Percentiles rank a stretch among this genome's conserved stretches.
These are phyloP conservation scores for Ceratocystis lukuohia DNA, from an alignment of 2,329 filamentous ascomycete genomes.

Conservation along the genomic window DNA sequence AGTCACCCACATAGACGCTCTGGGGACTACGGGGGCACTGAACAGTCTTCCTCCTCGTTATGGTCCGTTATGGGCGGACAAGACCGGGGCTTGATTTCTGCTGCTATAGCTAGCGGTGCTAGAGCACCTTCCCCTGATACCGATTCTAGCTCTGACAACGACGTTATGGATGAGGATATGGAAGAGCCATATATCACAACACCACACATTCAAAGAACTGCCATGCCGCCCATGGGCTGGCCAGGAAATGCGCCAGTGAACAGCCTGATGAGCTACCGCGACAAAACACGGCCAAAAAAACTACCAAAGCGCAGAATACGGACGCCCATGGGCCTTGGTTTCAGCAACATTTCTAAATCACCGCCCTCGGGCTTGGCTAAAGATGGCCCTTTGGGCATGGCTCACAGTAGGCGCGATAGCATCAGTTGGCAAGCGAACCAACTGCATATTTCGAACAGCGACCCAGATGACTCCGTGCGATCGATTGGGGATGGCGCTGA, in stretches of 20 bases:
- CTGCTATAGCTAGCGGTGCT: constrained; percentile 57
- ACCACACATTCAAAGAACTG: constrained; percentile 41
- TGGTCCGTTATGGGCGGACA: constrained; percentile 59
- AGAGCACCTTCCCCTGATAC: constrained; percentile 62
- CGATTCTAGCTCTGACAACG: constrained; percentile 59
- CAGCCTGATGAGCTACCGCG: constrained; percentile 70
- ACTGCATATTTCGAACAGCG: constrained; percentile 66
- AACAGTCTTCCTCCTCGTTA: constrained; percentile 56
- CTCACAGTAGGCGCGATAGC: constrained; percentile 62
- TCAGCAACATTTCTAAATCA: constrained; percentile 49
- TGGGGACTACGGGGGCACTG: constrained; percentile 36
- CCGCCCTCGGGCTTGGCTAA: constrained; percentile 44
- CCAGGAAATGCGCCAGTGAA: constrained; percentile 42
- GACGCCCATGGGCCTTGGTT: constrained; percentile 37
- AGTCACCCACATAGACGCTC: constrained; percentile 43
- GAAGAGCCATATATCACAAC: constrained; percentile 74
- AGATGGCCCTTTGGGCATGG: constrained; percentile 25
- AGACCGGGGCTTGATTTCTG: constrained; percentile 60
- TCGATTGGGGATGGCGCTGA: constrained; percentile 56
- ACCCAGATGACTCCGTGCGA: constrained; percentile 47
- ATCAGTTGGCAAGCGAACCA: constrained; percentile 85
- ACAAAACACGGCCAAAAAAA: constrained; percentile 60
- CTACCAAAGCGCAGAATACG: constrained; percentile 45
- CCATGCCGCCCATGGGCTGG: constrained; percentile 31
- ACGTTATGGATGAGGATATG: constrained; percentile 58